A percentile compares a stretch with the other conserved stretches of the same genome.
phyloP scores from a whole-genome alignment of 345 rosid species.

The Dimocarpus longan region DNA sequence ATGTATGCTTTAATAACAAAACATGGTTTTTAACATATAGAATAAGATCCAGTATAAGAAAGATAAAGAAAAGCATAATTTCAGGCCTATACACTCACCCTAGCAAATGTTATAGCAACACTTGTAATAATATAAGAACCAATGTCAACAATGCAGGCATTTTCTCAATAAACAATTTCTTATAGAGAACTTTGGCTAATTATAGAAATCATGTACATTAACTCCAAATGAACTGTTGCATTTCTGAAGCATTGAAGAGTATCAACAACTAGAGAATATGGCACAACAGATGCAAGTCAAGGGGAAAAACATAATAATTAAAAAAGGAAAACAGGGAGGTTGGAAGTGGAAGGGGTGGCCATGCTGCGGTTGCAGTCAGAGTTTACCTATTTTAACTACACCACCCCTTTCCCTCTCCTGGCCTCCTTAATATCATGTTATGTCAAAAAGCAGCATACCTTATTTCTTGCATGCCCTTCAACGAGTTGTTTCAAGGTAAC shows the following conservation, averaged over 20 bases:
- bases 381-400: not conserved
- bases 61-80: not conserved
- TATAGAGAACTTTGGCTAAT: not conserved
- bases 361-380: not conserved
- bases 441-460: constrained; percentile 37
- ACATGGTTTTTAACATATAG: not conserved
- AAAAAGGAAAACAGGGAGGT: not conserved
- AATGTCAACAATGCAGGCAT: not conserved
- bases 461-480: constrained; percentile 63
- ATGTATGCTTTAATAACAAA: not conserved
- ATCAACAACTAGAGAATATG: not conserved
- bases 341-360: not conserved
- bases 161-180: not conserved
- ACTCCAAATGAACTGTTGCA: not conserved
- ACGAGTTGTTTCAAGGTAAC: constrained; percentile 51
- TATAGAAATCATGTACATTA: not conserved
- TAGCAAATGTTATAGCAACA: not conserved
- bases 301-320: not conserved
- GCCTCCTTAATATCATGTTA: not conserved
- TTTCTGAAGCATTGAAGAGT: not conserved
- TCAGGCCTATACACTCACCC: not conserved
- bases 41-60: not conserved
- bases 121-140: not conserved
- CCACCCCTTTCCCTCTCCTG: not conserved
- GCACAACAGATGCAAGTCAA: not conserved